These are phyloP conservation scores for Candida oleophila DNA, from an alignment of 805 yeast genomes.

Conservation along the genomic window DNA sequence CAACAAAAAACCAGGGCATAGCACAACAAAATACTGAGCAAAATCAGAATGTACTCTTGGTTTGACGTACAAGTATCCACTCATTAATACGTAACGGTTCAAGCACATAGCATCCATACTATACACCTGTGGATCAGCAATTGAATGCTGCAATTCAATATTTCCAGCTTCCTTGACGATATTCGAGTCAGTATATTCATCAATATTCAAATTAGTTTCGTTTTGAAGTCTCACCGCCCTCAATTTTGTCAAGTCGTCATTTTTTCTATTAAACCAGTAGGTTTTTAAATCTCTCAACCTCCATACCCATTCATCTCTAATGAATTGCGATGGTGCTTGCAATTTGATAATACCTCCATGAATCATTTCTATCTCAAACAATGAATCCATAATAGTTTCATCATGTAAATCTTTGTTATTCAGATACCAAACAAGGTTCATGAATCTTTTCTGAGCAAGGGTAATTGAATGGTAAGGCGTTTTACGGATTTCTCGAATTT, in stretches of 20 bases:
- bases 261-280: constrained; percentile 60
- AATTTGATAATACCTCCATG: constrained; percentile 49
- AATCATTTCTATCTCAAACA: constrained; percentile 50
- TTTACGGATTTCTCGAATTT: constrained; percentile 40
- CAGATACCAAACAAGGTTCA: constrained; percentile 32
- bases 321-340: constrained; percentile 49
- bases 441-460: constrained; percentile 23
- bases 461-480: constrained; percentile 23
- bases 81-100: constrained; percentile 56
- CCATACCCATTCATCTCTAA: constrained; percentile 68
- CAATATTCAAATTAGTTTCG: constrained; percentile 44
- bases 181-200: constrained; percentile 57
- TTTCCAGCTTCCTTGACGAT: constrained; percentile 37
- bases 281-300: constrained; percentile 40
- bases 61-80: constrained; percentile 71
- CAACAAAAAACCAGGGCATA: constrained; percentile 69
- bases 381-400: constrained; percentile 40
- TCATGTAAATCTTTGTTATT: constrained; percentile 20
- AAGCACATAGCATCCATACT: constrained; percentile 59
- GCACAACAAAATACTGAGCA: constrained; percentile 55
- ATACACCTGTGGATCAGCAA: constrained; percentile 52
- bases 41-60: constrained; percentile 68
- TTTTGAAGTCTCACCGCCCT: constrained; percentile 44
- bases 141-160: constrained; percentile 53
- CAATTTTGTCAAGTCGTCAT: constrained; percentile 39